Conservation (phyloP, 23 red algal genomes). For the Chondrus crispus region DNA sequence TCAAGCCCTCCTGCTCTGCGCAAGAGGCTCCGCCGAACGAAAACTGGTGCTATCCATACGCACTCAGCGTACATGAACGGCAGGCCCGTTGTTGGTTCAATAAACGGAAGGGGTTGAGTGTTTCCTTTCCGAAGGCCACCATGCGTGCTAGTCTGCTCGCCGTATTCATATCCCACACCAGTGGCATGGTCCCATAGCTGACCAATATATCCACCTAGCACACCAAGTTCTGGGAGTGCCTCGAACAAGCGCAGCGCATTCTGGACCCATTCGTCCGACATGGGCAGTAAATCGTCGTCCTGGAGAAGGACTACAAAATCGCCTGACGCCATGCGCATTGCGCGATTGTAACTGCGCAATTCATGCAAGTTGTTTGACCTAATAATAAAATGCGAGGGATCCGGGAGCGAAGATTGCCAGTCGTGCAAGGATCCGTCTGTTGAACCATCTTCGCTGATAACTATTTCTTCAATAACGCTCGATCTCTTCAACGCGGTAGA, state of each 20-base stretch:
- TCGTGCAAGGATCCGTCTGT: conserved; percentile 72
- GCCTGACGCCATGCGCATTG: conserved; percentile 67
- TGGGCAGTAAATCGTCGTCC: conserved; percentile 62
- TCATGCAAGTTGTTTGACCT: conserved; percentile 70
- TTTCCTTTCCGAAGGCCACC: conserved; percentile 46
- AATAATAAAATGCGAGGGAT: conserved; percentile 58
- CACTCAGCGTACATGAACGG: conserved; percentile 87
- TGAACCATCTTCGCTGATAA: conserved; percentile 65
- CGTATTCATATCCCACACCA: conserved; percentile 56
- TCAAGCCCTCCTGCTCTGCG: conserved; percentile 57
- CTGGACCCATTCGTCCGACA: conserved; percentile 49
- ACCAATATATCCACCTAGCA: conserved; percentile 67
- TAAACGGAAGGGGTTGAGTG: conserved; percentile 42
- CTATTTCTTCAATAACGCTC: conserved; percentile 40
- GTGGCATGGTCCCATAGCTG: conserved; percentile 63
- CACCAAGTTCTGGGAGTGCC: conserved; percentile 58
- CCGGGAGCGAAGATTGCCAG: conserved; percentile 45
- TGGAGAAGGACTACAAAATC: conserved; percentile 71
- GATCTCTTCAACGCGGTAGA: conserved; percentile 30
- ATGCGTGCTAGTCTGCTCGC: conserved; percentile 54
- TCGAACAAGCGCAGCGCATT: conserved; percentile 51
- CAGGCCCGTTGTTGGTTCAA: conserved; percentile 44
- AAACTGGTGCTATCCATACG: conserved; percentile 66
- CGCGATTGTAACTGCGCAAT: conserved; percentile 73
- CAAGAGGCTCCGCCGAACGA: conserved; percentile 35